These are phyloP conservation scores for Bretziella fagacearum DNA, from an alignment of 2,329 filamentous ascomycete genomes.

Conservation along the genomic window DNA sequence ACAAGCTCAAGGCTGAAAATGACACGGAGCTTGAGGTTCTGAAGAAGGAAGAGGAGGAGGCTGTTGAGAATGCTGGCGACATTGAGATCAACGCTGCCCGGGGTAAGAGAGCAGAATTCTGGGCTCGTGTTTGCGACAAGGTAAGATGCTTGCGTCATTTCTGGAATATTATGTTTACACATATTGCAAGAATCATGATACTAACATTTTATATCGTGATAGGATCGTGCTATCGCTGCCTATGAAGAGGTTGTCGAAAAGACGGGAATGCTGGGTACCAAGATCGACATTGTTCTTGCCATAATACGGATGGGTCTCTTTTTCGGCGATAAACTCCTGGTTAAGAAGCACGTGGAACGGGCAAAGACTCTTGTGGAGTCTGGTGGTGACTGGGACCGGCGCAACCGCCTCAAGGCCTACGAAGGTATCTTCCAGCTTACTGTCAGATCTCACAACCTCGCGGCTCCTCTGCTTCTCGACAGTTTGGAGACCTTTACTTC, in stretches of 20 bases:
- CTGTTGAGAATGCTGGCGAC: conserved; percentile 87
- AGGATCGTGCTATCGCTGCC: conserved; percentile 87
- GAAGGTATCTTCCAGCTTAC: conserved; percentile 88
- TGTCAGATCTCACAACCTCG: conserved; percentile 73
- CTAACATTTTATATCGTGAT: neutral
- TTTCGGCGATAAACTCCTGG: conserved; percentile 80
- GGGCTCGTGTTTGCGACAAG: conserved; percentile 92
- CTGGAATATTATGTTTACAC: neutral
- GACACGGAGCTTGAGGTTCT: conserved; percentile 58
- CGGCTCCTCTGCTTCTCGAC: conserved; percentile 85
- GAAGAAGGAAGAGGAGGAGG: conserved; percentile 83
- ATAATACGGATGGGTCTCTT: conserved; percentile 93
- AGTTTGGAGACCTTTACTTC: conserved; percentile 96
- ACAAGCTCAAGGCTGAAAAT: conserved; percentile 58
- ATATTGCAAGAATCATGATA: neutral
- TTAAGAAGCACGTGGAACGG: conserved; percentile 86
- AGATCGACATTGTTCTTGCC: conserved; percentile 91
- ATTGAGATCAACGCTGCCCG: conserved; percentile 84
- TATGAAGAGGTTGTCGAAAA: conserved; percentile 93
- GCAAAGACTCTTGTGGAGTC: conserved; percentile 81
- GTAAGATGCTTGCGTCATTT: conserved; percentile 27
- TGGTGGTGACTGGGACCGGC: conserved; percentile 94
- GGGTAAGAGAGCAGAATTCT: conserved; percentile 92
- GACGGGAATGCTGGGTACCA: conserved; percentile 88
- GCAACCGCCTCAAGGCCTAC: conserved; percentile 97